phyloP scores from a whole-genome alignment of 2,329 filamentous ascomycete species.

The Neonectria neomacrospora region DNA sequence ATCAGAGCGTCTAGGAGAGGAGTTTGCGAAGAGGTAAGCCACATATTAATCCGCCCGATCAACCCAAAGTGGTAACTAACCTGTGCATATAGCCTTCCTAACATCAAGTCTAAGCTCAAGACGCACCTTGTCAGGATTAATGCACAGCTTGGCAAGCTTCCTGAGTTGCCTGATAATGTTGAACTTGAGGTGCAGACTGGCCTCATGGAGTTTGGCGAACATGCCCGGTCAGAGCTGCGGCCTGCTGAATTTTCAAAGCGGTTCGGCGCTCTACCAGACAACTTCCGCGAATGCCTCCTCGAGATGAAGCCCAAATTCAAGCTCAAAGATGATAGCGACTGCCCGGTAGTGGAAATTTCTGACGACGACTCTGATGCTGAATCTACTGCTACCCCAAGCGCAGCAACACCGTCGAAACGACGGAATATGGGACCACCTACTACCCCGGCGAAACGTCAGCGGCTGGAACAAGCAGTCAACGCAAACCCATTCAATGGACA shows the following conservation, averaged over 20 bases:
- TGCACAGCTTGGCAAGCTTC: slow-evolving; percentile 65
- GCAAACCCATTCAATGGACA: slow-evolving; percentile 17
- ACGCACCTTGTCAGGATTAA: slow-evolving; percentile 63
- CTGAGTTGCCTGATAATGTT: slow-evolving; percentile 75
- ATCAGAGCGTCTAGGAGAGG: slow-evolving; percentile 63
- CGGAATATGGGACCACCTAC: slow-evolving; percentile 40
- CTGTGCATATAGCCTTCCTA: slow-evolving; percentile 55
- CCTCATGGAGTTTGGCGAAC: slow-evolving; percentile 66
- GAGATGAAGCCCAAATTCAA: slow-evolving; percentile 60
- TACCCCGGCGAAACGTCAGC: slow-evolving; percentile 51
- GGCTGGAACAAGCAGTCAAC: slow-evolving; percentile 34
- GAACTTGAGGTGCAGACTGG: slow-evolving; percentile 72
- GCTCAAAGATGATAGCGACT: slow-evolving; percentile 53
- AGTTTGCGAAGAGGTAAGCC: slow-evolving; percentile 62
- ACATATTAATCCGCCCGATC: slow-evolving; percentile 9
- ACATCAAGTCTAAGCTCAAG: slow-evolving; percentile 65
- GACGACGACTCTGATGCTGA: slow-evolving; percentile 53
- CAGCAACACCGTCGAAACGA: slow-evolving; percentile 46
- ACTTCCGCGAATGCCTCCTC: slow-evolving; percentile 62
- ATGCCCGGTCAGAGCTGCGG: slow-evolving; percentile 61
- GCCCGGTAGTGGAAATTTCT: slow-evolving; percentile 52
- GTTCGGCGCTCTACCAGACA: slow-evolving; percentile 59
- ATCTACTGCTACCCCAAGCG: slow-evolving; percentile 34
- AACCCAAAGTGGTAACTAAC: slow-evolving; percentile 23
- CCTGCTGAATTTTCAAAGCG: slow-evolving; percentile 55